Percentiles rank a stretch among this genome's conserved stretches.
phyloP scores from a whole-genome alignment of 345 rosid species.

The Lumnitzera racemosa region DNA sequence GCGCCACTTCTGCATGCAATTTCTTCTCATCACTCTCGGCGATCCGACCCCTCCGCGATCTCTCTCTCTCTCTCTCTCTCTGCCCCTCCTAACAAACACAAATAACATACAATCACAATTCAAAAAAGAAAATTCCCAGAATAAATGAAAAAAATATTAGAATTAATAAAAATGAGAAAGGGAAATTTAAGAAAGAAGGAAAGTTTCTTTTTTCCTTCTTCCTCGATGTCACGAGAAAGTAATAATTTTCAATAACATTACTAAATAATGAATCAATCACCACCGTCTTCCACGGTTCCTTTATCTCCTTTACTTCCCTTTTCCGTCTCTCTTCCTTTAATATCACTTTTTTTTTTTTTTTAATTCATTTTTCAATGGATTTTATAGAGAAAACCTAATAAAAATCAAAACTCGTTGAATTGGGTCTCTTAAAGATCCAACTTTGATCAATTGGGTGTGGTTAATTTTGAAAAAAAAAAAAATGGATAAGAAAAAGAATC shows the following conservation, averaged over 20 bases:
- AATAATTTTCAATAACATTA: background rate
- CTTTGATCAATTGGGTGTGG: no score
- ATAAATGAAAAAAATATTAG: background rate
- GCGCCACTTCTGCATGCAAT: slow-evolving; percentile 53
- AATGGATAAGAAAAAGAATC: slow-evolving; percentile 90
- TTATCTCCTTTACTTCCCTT: no score
- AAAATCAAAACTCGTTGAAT: no score
- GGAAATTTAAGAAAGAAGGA: background rate
- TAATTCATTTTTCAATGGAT: no score
- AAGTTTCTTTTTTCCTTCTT: slow-evolving; percentile 5
- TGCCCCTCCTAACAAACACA: background rate
- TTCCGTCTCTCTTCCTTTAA: no score
- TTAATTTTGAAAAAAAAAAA: background rate
- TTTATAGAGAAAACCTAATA: no score
- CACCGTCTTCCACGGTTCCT: slow-evolving; percentile 4
- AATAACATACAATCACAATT: background rate
- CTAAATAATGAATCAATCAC: slow-evolving; percentile 6
- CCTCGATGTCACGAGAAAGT: slow-evolving; percentile 29
- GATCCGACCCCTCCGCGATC: slow-evolving; percentile 53
- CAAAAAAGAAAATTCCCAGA: background rate
- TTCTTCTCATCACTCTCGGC: slow-evolving; percentile 29
- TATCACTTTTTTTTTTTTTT: no score
- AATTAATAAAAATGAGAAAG: background rate
- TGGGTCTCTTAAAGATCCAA: no score
- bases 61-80: slow-evolving; percentile 9